Base-by-base conservation (phyloP, 176 grass and related monocot genomes). In the Oryza longistaminata region DNA sequence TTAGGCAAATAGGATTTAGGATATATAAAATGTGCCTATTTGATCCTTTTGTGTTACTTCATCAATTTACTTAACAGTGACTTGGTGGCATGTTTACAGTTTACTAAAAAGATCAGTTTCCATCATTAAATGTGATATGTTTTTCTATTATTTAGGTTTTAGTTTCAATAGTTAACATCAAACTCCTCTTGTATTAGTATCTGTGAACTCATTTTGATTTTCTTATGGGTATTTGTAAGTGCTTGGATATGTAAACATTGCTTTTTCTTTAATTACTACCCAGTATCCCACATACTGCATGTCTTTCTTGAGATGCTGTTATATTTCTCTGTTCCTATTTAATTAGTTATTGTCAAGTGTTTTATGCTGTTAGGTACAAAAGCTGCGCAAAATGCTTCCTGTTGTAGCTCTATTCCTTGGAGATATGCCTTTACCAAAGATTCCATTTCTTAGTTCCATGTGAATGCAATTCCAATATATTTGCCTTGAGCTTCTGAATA, bases 111-210 rank as follows among this genome's bases (percentile, higher is more conserved):
- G 42, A 68, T 64, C 29, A 50, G 48, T 58, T 58, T 58, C 53
- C 21, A 19, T 58, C 37, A 48, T 83, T 78, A 9, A 44, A 73
- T 39, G 5, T 26, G 39, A 74, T 64, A 26, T 49, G 19, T 19
- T 70, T 70, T 81, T 82, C 62, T 73, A 19, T 81, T 46, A 21
- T 77, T 42, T 64, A 37, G 61, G 43, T 81, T 85, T 14, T 58
- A 29, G 35, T 60, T 70, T 81, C 35, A 39, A 16, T 15, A 83
- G 9, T 70, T 37, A 70, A 16, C 27, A 64, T 25, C 21, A 7
- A 82, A 39, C 39, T 14, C 58, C 10, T n/a, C 68, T 66, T 78
- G 5, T 31, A 49, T 11, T 22, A 11, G 6, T 35, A 68, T 13
- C 26, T 60, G 4, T 29, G 37, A 25, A 85, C 16, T 48, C 68